Evolutionary conservation across 1,284 basidiomycete genomes (phyloP), one percentile per base, ranked within the genome.

Genomic region (Marasmius oreades): DNA sequence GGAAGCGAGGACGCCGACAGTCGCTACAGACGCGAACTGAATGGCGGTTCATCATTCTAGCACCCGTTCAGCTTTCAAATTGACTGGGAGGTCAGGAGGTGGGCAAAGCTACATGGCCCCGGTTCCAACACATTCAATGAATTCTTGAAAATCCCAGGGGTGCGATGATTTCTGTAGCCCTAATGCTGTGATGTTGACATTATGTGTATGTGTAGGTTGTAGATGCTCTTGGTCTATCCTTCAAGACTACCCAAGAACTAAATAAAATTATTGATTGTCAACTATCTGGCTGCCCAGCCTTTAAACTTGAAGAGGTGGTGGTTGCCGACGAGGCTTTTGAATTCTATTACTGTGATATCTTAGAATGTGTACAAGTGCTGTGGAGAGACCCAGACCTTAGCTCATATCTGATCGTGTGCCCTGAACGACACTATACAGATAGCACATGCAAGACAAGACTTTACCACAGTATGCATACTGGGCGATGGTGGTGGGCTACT

Each of bases 401-500:
- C 1, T 18, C 54, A 16, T 54, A 62, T 44, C 59, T 69, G 8
- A 55, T 67, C 1, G 66, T 70, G 36, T 52, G 58, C 1, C 75
- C 75, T 0, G 69, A 73, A 55, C 51, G 56, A 6, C 73, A 72
- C 37, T 75, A 67, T 54, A 53, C 60, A 0, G 67, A 69, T 48
- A 31, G 11, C 1, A 10, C 24, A 1, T 11, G 26, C 2, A 26
- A 10, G 2, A 48, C 51, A 0, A 53, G 64, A 1, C 4, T 73
- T 0, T 73, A 63, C 50, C 65, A 70, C 60, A 70, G 72, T 16
- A 68, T 75, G 61, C 59, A 73, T 37, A 73, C 73, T 0, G 70
- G 70, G 0, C 64, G 67, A 34, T 75, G 73, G 73, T 74, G 73
- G 73, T 75, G 71, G 70, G 42, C 55, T 8, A 71, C 64, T 0